Conservation (phyloP, 2,329 filamentous ascomycete species). For the Alternaria viburni region DNA sequence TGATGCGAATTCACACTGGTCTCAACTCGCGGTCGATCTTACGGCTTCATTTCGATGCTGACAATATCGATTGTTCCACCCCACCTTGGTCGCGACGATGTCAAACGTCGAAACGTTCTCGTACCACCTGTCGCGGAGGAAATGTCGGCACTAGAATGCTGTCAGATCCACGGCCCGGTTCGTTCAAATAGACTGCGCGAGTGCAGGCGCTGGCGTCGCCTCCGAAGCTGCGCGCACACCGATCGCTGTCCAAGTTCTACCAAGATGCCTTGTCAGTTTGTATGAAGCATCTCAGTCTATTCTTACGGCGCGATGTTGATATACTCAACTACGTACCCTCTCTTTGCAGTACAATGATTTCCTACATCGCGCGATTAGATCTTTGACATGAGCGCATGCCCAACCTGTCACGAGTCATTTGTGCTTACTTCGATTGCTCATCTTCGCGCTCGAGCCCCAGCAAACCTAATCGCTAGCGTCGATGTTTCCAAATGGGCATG, state of each 20-base stretch:
- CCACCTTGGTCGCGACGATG: neutral
- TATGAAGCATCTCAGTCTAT: neutral
- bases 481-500: neutral
- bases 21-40: neutral
- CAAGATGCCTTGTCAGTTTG: neutral
- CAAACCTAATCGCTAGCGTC: neutral
- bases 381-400: neutral
- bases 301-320: neutral
- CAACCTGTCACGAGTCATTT: neutral
- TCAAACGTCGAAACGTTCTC: neutral
- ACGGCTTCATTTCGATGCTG: slow-evolving; percentile 15
- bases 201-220: neutral
- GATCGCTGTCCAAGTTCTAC: neutral
- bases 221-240: neutral
- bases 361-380: neutral
- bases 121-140: neutral
- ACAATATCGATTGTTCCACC: neutral
- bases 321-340: neutral
- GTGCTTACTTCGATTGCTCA: neutral
- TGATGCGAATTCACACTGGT: neutral
- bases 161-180: neutral
- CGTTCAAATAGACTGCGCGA: neutral
- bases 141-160: neutral
- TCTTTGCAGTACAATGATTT: neutral
- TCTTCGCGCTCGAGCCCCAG: neutral